phyloP scores from a whole-genome alignment of 2,329 filamentous ascomycete genomes.

The Paraphaeosphaeria sporulosa region DNA sequence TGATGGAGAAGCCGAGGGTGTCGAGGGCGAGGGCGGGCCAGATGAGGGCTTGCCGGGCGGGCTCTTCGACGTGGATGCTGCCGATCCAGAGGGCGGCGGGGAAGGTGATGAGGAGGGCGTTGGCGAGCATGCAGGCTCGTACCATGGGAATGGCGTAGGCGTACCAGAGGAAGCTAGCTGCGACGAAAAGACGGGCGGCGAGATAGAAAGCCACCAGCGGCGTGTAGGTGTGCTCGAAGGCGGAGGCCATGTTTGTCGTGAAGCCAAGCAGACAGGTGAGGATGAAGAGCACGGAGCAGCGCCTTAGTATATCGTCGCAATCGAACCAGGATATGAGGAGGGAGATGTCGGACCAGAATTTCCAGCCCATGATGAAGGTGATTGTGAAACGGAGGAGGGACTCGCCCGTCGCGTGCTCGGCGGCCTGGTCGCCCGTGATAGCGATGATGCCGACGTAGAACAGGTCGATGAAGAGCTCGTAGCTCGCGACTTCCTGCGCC shows the following conservation, averaged over 20 bases:
- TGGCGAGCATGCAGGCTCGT: conserved; percentile 61
- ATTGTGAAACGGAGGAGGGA: conserved; percentile 67
- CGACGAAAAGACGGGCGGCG: conserved; percentile 62
- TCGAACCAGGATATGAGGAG: conserved; percentile 69
- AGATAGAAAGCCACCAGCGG: conserved; percentile 69
- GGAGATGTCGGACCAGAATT: conserved; percentile 69
- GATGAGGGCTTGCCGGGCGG: conserved; percentile 63
- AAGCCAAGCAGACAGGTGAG: conserved; percentile 69
- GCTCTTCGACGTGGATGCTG: conserved; percentile 64
- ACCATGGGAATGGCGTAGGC: conserved; percentile 65
- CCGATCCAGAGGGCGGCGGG: conserved; percentile 66
- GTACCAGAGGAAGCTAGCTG: conserved; percentile 57
- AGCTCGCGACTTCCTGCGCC: conserved; percentile 67
- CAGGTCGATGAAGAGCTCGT: conserved; percentile 71
- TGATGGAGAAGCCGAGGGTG: conserved; percentile 56
- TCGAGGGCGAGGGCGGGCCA: conserved; percentile 65
- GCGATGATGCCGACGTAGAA: conserved; percentile 71
- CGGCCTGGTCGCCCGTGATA: conserved; percentile 67
- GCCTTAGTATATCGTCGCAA: conserved; percentile 66
- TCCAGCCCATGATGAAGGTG: conserved; percentile 69
- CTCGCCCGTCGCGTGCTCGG: conserved; percentile 62
- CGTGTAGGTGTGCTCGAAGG: conserved; percentile 62
- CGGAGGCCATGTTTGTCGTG: conserved; percentile 68
- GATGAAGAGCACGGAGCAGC: conserved; percentile 66
- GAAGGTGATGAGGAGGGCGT: conserved; percentile 55